Conservation (phyloP, 1,284 basidiomycete species). For the Trichosporon asahii region DNA sequence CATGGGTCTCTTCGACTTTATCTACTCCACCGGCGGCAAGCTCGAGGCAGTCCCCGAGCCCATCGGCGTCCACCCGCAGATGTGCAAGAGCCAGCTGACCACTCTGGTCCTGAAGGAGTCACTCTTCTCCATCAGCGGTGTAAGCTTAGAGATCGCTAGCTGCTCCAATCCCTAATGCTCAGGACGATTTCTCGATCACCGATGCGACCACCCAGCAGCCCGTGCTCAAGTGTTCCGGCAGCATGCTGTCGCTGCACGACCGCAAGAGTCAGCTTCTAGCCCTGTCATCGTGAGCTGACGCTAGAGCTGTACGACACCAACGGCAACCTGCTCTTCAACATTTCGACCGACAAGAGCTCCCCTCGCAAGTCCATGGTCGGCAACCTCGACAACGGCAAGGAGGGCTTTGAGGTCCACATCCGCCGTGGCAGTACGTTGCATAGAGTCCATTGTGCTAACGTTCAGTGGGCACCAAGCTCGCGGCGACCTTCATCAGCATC, state of each 20-base stretch:
- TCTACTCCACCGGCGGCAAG: background rate
- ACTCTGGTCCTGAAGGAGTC: conserved; percentile 39
- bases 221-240: conserved; percentile 13
- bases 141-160: background rate
- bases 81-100: conserved; percentile 2
- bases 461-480: conserved; percentile 15
- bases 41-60: conserved; percentile 11
- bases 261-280: conserved; percentile 18
- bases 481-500: conserved; percentile 7
- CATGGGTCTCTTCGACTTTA: conserved; percentile 16
- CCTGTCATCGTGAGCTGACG: background rate
- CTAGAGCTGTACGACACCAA: conserved; percentile 16
- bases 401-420: background rate
- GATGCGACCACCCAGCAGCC: background rate
- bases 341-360: conserved; percentile 11
- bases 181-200: conserved; percentile 16
- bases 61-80: conserved; percentile 13
- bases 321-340: conserved; percentile 21
- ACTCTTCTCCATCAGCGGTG: conserved; percentile 9
- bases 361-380: conserved; percentile 16
- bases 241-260: conserved; percentile 13
- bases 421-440: background rate
- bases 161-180: background rate
- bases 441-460: background rate
- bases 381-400: conserved; percentile 6